These are phyloP conservation scores for Kwoniella dejecticola DNA, from an alignment of 768 basidiomycete species.

Conservation along the genomic window DNA sequence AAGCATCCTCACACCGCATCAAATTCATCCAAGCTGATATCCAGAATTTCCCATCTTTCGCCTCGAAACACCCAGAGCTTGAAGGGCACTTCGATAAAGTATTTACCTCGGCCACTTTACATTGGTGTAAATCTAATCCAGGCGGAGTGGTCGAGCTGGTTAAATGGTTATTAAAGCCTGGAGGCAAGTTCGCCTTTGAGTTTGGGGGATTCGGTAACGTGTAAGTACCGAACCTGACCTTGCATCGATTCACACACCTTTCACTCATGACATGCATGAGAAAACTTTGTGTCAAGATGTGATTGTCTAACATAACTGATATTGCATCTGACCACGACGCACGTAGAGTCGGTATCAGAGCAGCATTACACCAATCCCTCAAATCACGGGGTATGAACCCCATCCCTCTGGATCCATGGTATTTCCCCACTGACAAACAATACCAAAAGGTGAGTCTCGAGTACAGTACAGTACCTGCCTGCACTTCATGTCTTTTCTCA, in stretches of 20 bases:
- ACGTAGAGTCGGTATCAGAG: slow-evolving; percentile 61
- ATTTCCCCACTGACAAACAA: slow-evolving; percentile 72
- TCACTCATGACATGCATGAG: too few species aligned
- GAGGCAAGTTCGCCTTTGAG: slow-evolving; percentile 73
- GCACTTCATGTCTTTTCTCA: too few species aligned
- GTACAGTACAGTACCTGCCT: too few species aligned
- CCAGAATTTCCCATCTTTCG: slow-evolving; percentile 58
- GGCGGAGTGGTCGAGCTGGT: slow-evolving; percentile 65
- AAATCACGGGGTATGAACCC: slow-evolving; percentile 65
- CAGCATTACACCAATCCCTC: slow-evolving; percentile 63
- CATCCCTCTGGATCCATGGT: slow-evolving; percentile 73
- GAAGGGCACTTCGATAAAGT: slow-evolving; percentile 67
- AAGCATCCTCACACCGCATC: slow-evolving; percentile 57
- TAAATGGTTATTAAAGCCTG: slow-evolving; percentile 66
- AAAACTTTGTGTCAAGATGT: too few species aligned
- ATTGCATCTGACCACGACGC: too few species aligned
- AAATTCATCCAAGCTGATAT: slow-evolving; percentile 37
- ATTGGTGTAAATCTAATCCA: slow-evolving; percentile 83
- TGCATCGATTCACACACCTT: too few species aligned
- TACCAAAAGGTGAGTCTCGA: slow-evolving; percentile 63
- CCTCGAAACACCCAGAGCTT: slow-evolving; percentile 16
- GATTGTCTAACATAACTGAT: too few species aligned
- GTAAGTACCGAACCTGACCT: too few species aligned
- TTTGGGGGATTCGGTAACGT: slow-evolving; percentile 76
- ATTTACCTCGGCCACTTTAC: slow-evolving; percentile 77